A percentile compares a stretch with the other conserved stretches of the same genome.
These are phyloP conservation scores for Spathaspora girioi DNA, from an alignment of 805 yeast genomes.

Conservation along the genomic window DNA sequence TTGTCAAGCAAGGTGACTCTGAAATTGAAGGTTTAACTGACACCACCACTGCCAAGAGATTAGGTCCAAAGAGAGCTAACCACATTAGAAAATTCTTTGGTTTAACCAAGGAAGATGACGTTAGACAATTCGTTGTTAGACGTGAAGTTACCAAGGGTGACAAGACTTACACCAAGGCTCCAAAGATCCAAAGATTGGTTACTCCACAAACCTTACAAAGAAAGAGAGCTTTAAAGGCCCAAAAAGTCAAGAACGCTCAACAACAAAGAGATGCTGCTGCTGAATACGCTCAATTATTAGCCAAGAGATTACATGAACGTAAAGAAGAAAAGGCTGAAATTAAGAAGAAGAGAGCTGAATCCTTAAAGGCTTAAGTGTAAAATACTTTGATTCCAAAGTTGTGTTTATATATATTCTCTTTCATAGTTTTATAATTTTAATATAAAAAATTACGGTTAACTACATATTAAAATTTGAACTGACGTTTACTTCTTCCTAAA, in stretches of 20 bases:
- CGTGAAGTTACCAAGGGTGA: slow-evolving; percentile 98
- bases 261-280: slow-evolving; percentile 99
- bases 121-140: slow-evolving; percentile 88
- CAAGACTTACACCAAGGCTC: slow-evolving; percentile 98
- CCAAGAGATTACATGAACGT: slow-evolving; percentile 97
- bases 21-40: slow-evolving; percentile 97
- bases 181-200: slow-evolving; percentile 98
- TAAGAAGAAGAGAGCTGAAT: slow-evolving; percentile 99
- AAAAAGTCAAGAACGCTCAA: slow-evolving; percentile 95
- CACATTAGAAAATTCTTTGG: slow-evolving; percentile 99
- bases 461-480: neutral
- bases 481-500: too few species aligned
- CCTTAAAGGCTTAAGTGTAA: slow-evolving; percentile 75
- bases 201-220: slow-evolving; percentile 99
- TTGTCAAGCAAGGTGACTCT: slow-evolving; percentile 95
- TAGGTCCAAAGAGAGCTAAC: slow-evolving; percentile 99
- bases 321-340: slow-evolving; percentile 98
- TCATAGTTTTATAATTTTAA: slow-evolving; percentile 7
- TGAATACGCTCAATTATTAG: slow-evolving; percentile 98
- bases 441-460: slow-evolving; percentile 2
- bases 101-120: slow-evolving; percentile 91
- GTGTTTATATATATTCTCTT: neutral
- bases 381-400: slow-evolving; percentile 7
- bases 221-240: slow-evolving; percentile 94
- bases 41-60: slow-evolving; percentile 93